Percentiles rank a stretch among this genome's conserved stretches.
Evolutionary conservation across 106 monocot genomes (phyloP).

Genomic region (Dendrobium nobile): DNA sequence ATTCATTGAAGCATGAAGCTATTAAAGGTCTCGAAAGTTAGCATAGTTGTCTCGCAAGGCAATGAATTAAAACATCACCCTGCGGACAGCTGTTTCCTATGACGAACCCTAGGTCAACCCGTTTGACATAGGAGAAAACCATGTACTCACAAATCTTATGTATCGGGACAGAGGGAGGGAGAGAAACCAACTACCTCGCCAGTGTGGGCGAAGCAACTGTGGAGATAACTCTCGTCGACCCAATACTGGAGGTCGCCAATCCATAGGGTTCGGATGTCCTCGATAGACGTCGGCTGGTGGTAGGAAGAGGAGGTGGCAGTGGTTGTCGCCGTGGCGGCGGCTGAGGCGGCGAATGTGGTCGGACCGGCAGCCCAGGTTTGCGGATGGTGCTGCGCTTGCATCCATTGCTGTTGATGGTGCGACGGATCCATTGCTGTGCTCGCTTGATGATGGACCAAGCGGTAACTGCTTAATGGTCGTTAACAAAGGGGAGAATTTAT

Average conservation of each 20-base stretch:
- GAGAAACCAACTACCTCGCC: conserved; percentile 45
- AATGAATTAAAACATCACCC: background rate
- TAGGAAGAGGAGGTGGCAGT: conserved; percentile 10
- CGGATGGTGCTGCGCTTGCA: conserved; percentile 25
- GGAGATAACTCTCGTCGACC: conserved; percentile 91
- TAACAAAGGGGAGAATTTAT: too few relatives aligned
- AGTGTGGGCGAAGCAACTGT: conserved; percentile 80
- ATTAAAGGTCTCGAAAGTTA: background rate
- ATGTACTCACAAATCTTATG: background rate
- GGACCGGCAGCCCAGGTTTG: conserved; percentile 20
- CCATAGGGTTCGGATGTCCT: conserved; percentile 81
- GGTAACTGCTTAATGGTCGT: too few relatives aligned
- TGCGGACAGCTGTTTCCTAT: too few relatives aligned
- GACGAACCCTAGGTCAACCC: background rate
- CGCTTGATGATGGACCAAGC: too few relatives aligned
- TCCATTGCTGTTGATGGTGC: conserved; percentile 10
- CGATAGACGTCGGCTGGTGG: conserved; percentile 65
- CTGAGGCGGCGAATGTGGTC: conserved; percentile 7
- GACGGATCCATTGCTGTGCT: conserved; percentile 3
- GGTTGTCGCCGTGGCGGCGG: conserved; percentile 10
- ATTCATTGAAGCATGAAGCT: background rate
- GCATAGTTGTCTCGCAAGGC: background rate
- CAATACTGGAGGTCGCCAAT: conserved; percentile 97
- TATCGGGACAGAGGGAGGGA: background rate
- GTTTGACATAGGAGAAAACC: background rate